A percentile compares a stretch with the other conserved stretches of the same genome.
phyloP scores from a whole-genome alignment of 176 grass and related monocot species.

The Oryza longistaminata region DNA sequence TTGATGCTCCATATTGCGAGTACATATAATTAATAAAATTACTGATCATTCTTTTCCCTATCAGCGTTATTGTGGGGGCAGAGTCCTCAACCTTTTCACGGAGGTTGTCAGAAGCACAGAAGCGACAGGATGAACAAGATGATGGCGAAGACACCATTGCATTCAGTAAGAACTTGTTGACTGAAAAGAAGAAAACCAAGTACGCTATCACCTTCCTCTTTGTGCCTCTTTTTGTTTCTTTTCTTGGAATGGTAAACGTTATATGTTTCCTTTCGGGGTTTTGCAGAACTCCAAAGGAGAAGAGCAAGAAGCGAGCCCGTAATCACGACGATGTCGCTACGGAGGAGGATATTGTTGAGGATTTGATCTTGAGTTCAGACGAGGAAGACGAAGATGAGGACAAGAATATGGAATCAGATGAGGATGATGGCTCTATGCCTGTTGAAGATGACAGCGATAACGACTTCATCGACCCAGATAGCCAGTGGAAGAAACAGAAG shows the following conservation, averaged over 20 bases:
- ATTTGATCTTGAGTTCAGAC: constrained; percentile 86
- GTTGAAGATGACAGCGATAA: constrained; percentile 61
- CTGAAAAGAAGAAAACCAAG: constrained; percentile 88
- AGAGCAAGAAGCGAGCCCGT: constrained; percentile 60
- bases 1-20: background rate
- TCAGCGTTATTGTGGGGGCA: constrained; percentile 75
- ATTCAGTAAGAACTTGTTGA: constrained; percentile 73
- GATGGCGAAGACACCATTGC: constrained; percentile 59
- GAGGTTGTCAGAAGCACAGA: constrained; percentile 59
- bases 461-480: constrained; percentile 42
- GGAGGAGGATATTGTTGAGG: constrained; percentile 82
- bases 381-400: constrained; percentile 50
- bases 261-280: background rate
- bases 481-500: constrained; percentile 48
- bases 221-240: background rate
- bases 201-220: constrained; percentile 33
- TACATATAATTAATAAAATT: constrained; percentile 26
- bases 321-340: constrained; percentile 39
- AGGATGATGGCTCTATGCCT: constrained; percentile 28
- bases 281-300: constrained; percentile 53
- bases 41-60: constrained; percentile 20
- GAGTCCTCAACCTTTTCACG: constrained; percentile 66
- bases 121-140: constrained; percentile 57
- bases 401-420: constrained; percentile 7
- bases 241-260: background rate